Evolutionary conservation across 257 asterid species (phyloP).

Genomic region (Nicotiana tabacum): DNA sequence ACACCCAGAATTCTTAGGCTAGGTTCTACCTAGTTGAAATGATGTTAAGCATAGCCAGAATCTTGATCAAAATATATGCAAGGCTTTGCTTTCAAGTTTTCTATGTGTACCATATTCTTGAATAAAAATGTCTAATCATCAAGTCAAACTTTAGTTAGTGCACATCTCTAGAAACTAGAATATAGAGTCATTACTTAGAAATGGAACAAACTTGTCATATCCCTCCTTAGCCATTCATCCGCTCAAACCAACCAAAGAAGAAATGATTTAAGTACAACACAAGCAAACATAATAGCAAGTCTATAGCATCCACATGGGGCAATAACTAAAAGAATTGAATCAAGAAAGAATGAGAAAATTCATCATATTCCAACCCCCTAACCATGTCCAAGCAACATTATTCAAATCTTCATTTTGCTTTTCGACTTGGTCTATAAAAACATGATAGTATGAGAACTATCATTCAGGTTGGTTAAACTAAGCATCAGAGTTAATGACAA

Average conservation of each 20-base stretch:
- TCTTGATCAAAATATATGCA: slow-evolving; percentile 5
- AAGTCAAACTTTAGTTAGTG: neutral
- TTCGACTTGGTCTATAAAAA: neutral
- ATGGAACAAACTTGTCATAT: slow-evolving; percentile 1
- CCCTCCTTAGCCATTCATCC: neutral
- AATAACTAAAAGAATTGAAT: neutral
- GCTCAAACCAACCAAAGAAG: slow-evolving; percentile 7
- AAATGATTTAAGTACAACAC: neutral
- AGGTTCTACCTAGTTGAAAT: slow-evolving; percentile 13
- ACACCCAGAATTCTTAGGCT: slow-evolving; percentile 11
- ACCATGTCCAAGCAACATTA: slow-evolving; percentile 4
- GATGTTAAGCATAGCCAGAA: slow-evolving; percentile 21
- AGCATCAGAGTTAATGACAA: neutral
- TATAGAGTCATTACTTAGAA: neutral
- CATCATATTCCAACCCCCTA: neutral
- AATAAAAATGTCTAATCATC: slow-evolving; percentile 17
- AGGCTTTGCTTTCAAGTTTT: neutral
- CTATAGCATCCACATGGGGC: neutral
- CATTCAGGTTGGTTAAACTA: neutral
- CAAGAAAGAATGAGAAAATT: neutral
- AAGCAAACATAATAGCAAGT: neutral
- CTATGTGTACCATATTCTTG: neutral
- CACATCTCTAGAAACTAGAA: neutral
- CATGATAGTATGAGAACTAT: neutral
- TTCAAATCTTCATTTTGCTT: neutral